Conservation (phyloP, 129 eudicot genomes). For the Chrysanthemum lavandulifolium region DNA sequence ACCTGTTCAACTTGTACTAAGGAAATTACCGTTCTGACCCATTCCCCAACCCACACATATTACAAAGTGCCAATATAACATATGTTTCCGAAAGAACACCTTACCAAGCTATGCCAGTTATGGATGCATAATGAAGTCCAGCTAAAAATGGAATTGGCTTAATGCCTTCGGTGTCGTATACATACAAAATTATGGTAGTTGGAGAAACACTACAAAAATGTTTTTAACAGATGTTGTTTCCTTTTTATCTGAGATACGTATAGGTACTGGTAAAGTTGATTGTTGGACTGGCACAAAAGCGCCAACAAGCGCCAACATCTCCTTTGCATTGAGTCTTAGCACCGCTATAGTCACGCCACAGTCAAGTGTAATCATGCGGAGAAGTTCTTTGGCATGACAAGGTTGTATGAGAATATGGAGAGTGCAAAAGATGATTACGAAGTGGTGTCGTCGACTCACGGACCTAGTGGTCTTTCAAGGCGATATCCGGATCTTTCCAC, state of each 20-base stretch:
- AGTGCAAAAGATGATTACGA: constrained; percentile 59
- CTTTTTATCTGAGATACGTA: constrained; percentile 85
- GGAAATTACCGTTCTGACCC: too few species aligned
- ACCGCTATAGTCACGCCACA: constrained; percentile 91
- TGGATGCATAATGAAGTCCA: too few species aligned
- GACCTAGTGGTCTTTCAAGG: constrained; percentile 49
- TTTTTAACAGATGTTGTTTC: constrained; percentile 93
- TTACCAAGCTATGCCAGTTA: too few species aligned
- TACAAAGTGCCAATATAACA: too few species aligned
- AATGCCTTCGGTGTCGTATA: too few species aligned
- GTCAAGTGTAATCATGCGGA: constrained; percentile 94
- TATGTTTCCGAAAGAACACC: too few species aligned
- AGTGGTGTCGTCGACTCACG: constrained; percentile 32
- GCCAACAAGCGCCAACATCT: constrained; percentile 95
- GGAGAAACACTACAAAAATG: too few species aligned
- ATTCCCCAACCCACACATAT: too few species aligned
- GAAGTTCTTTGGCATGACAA: constrained; percentile 99
- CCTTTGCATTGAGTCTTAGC: constrained; percentile 94
- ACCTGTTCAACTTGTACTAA: too few species aligned
- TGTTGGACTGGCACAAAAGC: constrained; percentile 87
- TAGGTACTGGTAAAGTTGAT: constrained; percentile 86
- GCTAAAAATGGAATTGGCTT: too few species aligned
- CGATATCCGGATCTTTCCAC: constrained; percentile 54
- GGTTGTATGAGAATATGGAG: constrained; percentile 82
- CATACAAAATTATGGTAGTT: too few species aligned